A percentile compares a stretch with the other conserved stretches of the same genome.
Conservation (phyloP, 305 asterid species). For the Ruellia speciosa region DNA sequence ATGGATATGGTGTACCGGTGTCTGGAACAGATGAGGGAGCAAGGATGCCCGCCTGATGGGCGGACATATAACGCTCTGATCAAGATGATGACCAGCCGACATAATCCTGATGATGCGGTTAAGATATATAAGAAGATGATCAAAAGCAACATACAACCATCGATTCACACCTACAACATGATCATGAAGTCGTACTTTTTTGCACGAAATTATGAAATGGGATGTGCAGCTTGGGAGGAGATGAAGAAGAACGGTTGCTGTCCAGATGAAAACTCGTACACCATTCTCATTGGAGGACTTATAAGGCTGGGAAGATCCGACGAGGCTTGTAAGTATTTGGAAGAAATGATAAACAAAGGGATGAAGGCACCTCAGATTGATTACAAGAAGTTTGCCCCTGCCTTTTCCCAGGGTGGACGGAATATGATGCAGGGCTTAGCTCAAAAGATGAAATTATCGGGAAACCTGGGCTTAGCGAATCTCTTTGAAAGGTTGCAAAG, state of each 20-base stretch:
- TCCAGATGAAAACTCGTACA: conserved; percentile 77
- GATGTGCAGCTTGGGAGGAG: conserved; percentile 75
- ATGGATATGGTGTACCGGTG: conserved; percentile 58
- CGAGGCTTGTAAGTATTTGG: conserved; percentile 59
- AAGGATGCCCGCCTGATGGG: conserved; percentile 64
- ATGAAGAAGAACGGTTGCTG: conserved; percentile 73
- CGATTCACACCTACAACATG: conserved; percentile 78
- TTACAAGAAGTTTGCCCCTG: conserved; percentile 47
- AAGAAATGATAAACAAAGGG: conserved; percentile 78
- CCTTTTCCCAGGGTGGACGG: conserved; percentile 43
- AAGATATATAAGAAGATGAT: conserved; percentile 75
- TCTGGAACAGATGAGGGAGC: conserved; percentile 69
- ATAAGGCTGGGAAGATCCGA: conserved; percentile 53
- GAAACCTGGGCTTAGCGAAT: conserved; percentile 51
- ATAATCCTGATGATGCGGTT: conserved; percentile 68
- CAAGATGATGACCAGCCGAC: conserved; percentile 56
- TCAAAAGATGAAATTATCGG: conserved; percentile 46
- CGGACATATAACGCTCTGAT: conserved; percentile 61
- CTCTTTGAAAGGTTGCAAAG: conserved; percentile 44
- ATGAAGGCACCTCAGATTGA: conserved; percentile 73
- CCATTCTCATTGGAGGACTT: conserved; percentile 63
- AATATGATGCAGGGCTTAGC: conserved; percentile 47
- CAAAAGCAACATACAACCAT: conserved; percentile 42
- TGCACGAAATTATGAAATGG: conserved; percentile 52
- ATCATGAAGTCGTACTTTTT: conserved; percentile 63